These are phyloP conservation scores for Saccharomyces hybrid DNA, from an alignment of 1,139 yeast genomes.

Conservation along the genomic window DNA sequence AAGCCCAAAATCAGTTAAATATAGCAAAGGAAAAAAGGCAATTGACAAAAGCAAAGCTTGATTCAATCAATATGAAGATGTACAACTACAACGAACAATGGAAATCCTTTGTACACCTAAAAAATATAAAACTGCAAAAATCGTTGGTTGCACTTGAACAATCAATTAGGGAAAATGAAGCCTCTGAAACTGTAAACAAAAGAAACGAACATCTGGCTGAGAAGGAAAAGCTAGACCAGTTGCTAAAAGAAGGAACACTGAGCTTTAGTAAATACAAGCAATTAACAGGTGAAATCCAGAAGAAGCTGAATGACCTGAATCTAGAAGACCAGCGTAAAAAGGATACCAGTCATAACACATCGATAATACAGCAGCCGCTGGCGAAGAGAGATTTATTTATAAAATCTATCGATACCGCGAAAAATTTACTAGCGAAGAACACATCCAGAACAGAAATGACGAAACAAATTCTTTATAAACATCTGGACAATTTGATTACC, in stretches of 20 bases:
- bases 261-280: slow-evolving; percentile 7
- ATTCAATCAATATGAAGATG: slow-evolving; percentile 11
- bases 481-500: slow-evolving; percentile 13
- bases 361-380: background rate
- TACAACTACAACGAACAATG: slow-evolving; percentile 7
- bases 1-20: slow-evolving; percentile 10
- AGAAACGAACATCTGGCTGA: slow-evolving; percentile 17
- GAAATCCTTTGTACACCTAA: slow-evolving; percentile 10
- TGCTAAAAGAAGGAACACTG: slow-evolving; percentile 14
- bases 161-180: slow-evolving; percentile 9
- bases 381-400: slow-evolving; percentile 13
- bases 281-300: slow-evolving; percentile 11
- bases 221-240: slow-evolving; percentile 11
- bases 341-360: background rate
- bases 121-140: slow-evolving; percentile 14
- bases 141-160: slow-evolving; percentile 15
- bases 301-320: slow-evolving; percentile 13
- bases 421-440: slow-evolving; percentile 16
- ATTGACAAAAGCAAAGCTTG: slow-evolving; percentile 16
- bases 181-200: slow-evolving; percentile 9
- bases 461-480: slow-evolving; percentile 15
- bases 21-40: slow-evolving; percentile 11
- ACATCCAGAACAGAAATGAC: slow-evolving; percentile 17
- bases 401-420: slow-evolving; percentile 22
- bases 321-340: slow-evolving; percentile 2